Conservation (phyloP, 352 stramenopile genomes). For the Globisporangium emineosum region DNA sequence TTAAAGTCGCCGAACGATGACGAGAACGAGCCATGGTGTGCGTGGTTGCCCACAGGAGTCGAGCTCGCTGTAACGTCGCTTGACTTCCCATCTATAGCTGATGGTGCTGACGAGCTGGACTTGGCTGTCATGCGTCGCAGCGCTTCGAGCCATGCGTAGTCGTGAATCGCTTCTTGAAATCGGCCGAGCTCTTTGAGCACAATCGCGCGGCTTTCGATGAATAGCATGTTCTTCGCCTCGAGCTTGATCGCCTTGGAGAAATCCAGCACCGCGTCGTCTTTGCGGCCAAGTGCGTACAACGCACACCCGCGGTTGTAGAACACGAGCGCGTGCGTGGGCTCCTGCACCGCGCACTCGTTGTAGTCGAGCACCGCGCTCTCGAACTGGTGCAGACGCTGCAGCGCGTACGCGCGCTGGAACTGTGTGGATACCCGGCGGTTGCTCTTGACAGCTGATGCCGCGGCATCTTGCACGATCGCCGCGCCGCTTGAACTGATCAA, state of each 20-base stretch:
- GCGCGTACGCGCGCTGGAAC: conserved; percentile 58
- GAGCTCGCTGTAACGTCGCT: not conserved
- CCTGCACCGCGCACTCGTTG: conserved; percentile 37
- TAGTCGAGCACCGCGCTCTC: conserved; percentile 51
- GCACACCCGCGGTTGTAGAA: conserved; percentile 69
- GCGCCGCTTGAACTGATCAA: conserved; percentile 4
- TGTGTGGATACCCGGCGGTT: conserved; percentile 35
- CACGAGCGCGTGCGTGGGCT: conserved; percentile 34
- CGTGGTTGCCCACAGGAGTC: not conserved
- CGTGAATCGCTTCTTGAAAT: conserved; percentile 68
- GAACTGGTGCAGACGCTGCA: conserved; percentile 48
- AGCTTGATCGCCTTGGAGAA: conserved; percentile 64
- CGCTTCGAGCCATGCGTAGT: conserved; percentile 64
- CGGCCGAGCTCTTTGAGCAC: conserved; percentile 56
- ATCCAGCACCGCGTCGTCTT: conserved; percentile 46
- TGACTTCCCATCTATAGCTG: not conserved
- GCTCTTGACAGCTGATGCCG: conserved; percentile 19
- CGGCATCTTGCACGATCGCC: not conserved
- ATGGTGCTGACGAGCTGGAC: not conserved
- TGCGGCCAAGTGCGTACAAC: conserved; percentile 42
- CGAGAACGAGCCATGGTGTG: conserved; percentile 23
- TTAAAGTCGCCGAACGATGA: conserved; percentile 23
- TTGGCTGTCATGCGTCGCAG: conserved; percentile 25
- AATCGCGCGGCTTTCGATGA: conserved; percentile 58
- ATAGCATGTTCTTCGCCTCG: conserved; percentile 59